Conservation (phyloP, 495 filamentous ascomycete species). For the Lepidopterella palustris region DNA sequence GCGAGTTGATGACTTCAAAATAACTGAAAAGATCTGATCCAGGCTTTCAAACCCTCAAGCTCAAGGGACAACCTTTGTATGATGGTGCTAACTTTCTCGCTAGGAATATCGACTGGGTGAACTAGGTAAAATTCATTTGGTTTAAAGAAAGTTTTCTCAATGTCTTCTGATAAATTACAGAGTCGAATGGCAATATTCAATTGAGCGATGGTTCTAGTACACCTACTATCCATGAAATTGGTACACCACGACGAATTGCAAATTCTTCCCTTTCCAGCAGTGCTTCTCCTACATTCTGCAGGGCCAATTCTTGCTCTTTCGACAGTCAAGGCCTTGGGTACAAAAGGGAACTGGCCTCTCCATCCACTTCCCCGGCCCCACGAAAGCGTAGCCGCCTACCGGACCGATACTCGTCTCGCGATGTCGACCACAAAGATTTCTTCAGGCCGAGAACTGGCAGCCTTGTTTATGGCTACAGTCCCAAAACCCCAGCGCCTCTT, state of each 20-base stretch:
- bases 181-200: not conserved
- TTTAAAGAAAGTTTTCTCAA: not conserved
- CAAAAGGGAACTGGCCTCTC: not conserved
- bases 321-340: not conserved
- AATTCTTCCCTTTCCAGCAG: not conserved
- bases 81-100: not conserved
- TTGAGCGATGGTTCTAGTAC: not conserved
- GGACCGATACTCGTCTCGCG: not conserved
- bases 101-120: not conserved
- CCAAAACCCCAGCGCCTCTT: not conserved
- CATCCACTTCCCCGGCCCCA: not conserved
- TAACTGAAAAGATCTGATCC: conserved; percentile 24
- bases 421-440: not conserved
- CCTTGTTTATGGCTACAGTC: not conserved
- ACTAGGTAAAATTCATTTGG: not conserved
- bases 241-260: not conserved
- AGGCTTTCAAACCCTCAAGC: not conserved
- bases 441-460: not conserved
- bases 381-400: not conserved
- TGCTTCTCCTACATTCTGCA: not conserved
- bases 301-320: not conserved
- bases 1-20: conserved; percentile 16
- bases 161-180: not conserved
- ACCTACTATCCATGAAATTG: not conserved
- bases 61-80: not conserved